Conservation (phyloP, 2,329 filamentous ascomycete genomes). For the Penicillium sp. region DNA sequence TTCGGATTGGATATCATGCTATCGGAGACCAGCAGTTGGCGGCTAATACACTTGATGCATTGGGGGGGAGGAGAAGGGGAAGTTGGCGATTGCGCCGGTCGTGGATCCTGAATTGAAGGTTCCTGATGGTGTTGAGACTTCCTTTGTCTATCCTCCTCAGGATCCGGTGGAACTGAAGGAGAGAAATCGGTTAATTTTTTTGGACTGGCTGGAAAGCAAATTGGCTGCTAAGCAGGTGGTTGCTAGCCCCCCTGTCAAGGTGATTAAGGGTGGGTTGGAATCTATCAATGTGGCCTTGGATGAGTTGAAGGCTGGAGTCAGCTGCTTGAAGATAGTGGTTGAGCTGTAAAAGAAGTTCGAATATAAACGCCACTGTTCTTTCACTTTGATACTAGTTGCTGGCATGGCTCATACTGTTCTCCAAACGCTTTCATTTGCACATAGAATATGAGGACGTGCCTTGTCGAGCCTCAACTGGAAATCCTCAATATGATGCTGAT, state of each 20-base stretch:
- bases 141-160: slow-evolving; percentile 15
- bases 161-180: slow-evolving; percentile 11
- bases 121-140: slow-evolving; percentile 9
- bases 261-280: slow-evolving; percentile 21
- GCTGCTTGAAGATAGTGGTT: slow-evolving; percentile 28
- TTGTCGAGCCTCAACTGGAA: too few relatives aligned
- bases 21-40: slow-evolving; percentile 11
- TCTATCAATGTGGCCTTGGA: slow-evolving; percentile 24
- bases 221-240: slow-evolving; percentile 20
- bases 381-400: too few relatives aligned
- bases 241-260: slow-evolving; percentile 24
- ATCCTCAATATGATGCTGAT: too few relatives aligned
- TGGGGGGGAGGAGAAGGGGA: slow-evolving; percentile 3
- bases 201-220: slow-evolving; percentile 20
- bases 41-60: slow-evolving; percentile 6
- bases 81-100: slow-evolving; percentile 14
- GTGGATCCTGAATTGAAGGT: slow-evolving; percentile 8
- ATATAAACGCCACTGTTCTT: too few relatives aligned
- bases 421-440: too few relatives aligned
- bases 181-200: slow-evolving; percentile 16
- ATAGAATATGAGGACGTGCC: too few relatives aligned
- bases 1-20: slow-evolving; percentile 7
- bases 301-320: slow-evolving; percentile 26
- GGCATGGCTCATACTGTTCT: too few relatives aligned
- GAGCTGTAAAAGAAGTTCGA: slow-evolving; percentile 6